Evolutionary conservation across 768 basidiomycete species (phyloP), one percentile per base, ranked within the genome.

Genomic region (Porphyrellus cyaneotinctus): DNA sequence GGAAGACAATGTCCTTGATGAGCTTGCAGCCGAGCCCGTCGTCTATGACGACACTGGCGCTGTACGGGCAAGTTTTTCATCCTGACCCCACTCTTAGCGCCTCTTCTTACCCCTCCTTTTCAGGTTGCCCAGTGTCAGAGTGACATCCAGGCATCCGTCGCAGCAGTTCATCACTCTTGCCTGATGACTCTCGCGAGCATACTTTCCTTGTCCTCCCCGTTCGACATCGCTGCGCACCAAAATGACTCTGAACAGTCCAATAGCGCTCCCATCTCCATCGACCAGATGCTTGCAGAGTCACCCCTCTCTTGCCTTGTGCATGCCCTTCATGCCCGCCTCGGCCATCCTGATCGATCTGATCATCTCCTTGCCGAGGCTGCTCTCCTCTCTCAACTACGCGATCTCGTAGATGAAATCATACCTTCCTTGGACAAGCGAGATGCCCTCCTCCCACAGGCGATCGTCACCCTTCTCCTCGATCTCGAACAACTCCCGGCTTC

Each of bases 141-240:
- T 55, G 82, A 87, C 57, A 71, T 89, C 32, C 72, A 85, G 59
- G 81, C 85, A 10, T 90, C 88, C n/a, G 84, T 92, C 57, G 73
- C 77, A 14, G 77, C 79, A 50, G 87, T 91, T 30, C 84, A 89
- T 60, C 78, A 76, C 53, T 87, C 87, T 17, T 90, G 87, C 64
- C 62, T 91, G 23, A 83, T 83, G 74, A 87, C 86, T 2, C 73
- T 92, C 43, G 81, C 83, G 59, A 84, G 81, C 65, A 74, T 91
- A 20, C 78, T 90, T 20, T 81, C 82, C 22, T 77, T 90, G 18
- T 82, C 30, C 15, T 69, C 69, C 2, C 31, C 51, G 1, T 12
- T 18, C 0, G 7, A 28, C 13, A 11, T n/a, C 24, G n/a, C 30
- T 33, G 10, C 10, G 61, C 70, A 52, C 82, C 78, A 82, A 51